A percentile compares a stretch with the other conserved stretches of the same genome.
Conservation (phyloP, 176 grass and related monocot species). For the Carex parvula region DNA sequence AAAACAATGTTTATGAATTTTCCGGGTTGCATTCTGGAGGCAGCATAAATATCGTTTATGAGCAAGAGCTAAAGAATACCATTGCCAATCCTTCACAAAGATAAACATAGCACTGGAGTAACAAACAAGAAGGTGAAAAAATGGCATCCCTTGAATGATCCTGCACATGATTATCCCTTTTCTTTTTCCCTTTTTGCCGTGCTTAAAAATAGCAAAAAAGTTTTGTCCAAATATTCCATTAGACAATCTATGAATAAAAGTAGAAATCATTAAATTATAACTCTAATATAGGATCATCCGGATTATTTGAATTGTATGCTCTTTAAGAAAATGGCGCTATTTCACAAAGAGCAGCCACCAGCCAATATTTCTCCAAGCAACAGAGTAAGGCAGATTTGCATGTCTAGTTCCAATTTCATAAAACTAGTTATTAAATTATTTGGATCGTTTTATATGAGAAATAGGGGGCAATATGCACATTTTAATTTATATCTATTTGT, state of each 20-base stretch:
- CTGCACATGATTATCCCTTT: constrained; percentile 63
- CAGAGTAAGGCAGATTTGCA: constrained; percentile 6
- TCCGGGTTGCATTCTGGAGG: constrained; percentile 17
- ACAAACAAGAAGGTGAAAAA: constrained; percentile 62
- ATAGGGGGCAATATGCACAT: background rate
- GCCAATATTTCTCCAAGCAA: background rate
- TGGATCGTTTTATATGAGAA: background rate
- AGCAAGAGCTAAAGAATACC: constrained; percentile 39
- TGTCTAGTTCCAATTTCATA: background rate
- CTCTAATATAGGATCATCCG: background rate
- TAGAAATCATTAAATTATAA: constrained; percentile 21
- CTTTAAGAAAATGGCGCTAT: background rate
- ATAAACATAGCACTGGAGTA: constrained; percentile 85
- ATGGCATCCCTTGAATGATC: constrained; percentile 50
- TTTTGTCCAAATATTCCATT: background rate
- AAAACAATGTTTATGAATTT: background rate
- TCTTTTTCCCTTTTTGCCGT: constrained; percentile 89
- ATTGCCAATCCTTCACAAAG: constrained; percentile 92
- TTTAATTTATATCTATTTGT: background rate
- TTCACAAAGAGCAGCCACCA: background rate
- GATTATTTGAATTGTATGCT: background rate
- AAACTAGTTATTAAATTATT: background rate
- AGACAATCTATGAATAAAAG: constrained; percentile 18
- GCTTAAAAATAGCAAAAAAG: constrained; percentile 43
- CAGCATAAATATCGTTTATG: constrained; percentile 1